Evolutionary conservation across 331 rosid species (phyloP).

Genomic region (Telfairia occidentalis): DNA sequence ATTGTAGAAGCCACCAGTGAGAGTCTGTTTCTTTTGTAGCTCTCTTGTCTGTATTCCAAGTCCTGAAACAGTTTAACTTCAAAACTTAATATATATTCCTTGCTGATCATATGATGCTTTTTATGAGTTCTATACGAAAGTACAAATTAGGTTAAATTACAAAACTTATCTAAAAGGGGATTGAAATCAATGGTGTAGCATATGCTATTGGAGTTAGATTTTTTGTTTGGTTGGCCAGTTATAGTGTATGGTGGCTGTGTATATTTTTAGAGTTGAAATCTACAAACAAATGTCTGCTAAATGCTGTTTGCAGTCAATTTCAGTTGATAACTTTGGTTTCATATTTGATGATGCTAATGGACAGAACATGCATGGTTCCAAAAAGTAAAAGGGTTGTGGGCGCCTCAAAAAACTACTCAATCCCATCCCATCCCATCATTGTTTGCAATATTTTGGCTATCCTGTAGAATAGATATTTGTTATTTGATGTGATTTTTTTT

Average conservation of each 20-base stretch:
- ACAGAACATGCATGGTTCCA: background rate
- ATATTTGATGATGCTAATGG: background rate
- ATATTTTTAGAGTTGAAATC: background rate
- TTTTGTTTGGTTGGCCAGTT: background rate
- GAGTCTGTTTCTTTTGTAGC: background rate
- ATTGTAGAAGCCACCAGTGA: background rate
- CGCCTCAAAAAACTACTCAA: background rate
- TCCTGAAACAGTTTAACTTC: background rate
- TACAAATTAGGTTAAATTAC: background rate
- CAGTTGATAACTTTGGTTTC: background rate
- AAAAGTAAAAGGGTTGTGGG: background rate
- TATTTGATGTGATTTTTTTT: background rate
- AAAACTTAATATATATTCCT: background rate
- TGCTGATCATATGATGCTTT: background rate
- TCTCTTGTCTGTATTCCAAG: background rate
- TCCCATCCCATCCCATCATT: background rate
- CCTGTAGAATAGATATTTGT: background rate
- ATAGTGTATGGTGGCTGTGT: background rate
- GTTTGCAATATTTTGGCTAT: background rate
- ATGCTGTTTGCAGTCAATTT: background rate
- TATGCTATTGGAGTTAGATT: background rate
- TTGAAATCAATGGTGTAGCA: background rate
- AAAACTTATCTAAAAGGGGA: background rate
- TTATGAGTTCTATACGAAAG: background rate
- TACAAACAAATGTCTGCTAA: background rate